Percentiles rank a stretch among this genome's conserved stretches.
These are phyloP conservation scores for Sophora flavescens DNA, from an alignment of 306 rosid species.

Conservation along the genomic window DNA sequence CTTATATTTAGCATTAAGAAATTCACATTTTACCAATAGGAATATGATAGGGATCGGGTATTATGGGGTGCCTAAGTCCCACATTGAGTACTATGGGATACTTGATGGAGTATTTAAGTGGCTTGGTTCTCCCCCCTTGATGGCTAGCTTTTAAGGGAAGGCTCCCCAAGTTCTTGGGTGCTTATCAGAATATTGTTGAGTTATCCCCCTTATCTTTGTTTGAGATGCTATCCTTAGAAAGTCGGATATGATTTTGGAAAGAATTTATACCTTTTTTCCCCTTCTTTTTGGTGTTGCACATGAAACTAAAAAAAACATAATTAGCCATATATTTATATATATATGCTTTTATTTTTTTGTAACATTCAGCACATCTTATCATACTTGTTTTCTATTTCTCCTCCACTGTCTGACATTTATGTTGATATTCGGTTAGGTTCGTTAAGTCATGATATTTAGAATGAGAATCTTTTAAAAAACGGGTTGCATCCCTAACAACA, in stretches of 20 bases:
- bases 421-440: conserved; percentile 30
- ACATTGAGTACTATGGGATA: too few species aligned
- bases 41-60: not conserved
- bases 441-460: conserved; percentile 34
- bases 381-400: conserved; percentile 39
- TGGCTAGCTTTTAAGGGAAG: too few species aligned
- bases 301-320: not conserved
- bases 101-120: too few species aligned
- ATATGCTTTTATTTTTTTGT: not conserved
- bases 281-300: conserved; percentile 4
- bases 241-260: conserved; percentile 18
- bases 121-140: too few species aligned
- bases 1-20: not conserved
- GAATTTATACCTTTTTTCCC: conserved; percentile 4
- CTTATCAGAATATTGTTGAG: too few species aligned
- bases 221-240: conserved; percentile 32
- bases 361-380: conserved; percentile 29
- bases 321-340: not conserved
- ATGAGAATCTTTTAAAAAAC: conserved; percentile 23
- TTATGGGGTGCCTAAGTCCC: too few species aligned
- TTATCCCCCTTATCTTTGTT: conserved; percentile 9
- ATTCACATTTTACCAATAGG: conserved; percentile 7
- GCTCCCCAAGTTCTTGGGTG: too few species aligned
- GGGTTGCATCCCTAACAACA: conserved; percentile 61
- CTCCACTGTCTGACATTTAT: conserved; percentile 11